A percentile compares a stretch with the other conserved stretches of the same genome.
Evolutionary conservation across 345 rosid genomes (phyloP).

Genomic region (Eucalyptus caleyi): DNA sequence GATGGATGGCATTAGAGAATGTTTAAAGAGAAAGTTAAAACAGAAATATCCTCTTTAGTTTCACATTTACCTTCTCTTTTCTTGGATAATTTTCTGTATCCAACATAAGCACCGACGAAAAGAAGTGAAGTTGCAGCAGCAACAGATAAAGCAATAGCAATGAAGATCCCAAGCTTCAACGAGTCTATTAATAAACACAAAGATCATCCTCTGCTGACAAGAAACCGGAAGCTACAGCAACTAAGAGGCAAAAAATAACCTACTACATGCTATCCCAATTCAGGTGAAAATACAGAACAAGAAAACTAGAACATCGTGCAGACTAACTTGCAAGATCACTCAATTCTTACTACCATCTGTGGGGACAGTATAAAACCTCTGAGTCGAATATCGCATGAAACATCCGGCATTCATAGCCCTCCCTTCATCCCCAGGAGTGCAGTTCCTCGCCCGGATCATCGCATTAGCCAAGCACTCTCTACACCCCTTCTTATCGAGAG

Average conservation of each 20-base stretch:
- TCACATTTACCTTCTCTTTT: background rate
- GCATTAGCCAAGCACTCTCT: constrained; percentile 10
- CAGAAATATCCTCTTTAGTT: too few species aligned
- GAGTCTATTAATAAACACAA: background rate
- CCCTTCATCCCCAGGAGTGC: constrained; percentile 8
- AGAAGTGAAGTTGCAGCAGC: background rate
- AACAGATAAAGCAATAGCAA: background rate
- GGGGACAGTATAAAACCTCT: background rate
- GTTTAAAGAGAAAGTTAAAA: background rate
- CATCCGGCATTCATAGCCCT: background rate
- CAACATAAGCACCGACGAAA: background rate
- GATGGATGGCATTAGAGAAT: background rate
- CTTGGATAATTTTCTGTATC: background rate
- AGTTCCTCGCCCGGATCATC: background rate
- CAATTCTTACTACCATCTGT: background rate
- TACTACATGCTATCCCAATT: background rate
- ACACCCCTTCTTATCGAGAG: background rate
- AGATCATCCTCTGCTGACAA: background rate
- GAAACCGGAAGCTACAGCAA: background rate
- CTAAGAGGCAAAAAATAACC: background rate
- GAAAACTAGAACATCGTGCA: background rate
- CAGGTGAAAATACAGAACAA: background rate
- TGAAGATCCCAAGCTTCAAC: background rate
- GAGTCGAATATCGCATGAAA: constrained; percentile 5
- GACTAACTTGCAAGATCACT: background rate